Percentiles rank a stretch among this genome's conserved stretches.
phyloP scores from a whole-genome alignment of 768 basidiomycete species.

The Suillus luteus region DNA sequence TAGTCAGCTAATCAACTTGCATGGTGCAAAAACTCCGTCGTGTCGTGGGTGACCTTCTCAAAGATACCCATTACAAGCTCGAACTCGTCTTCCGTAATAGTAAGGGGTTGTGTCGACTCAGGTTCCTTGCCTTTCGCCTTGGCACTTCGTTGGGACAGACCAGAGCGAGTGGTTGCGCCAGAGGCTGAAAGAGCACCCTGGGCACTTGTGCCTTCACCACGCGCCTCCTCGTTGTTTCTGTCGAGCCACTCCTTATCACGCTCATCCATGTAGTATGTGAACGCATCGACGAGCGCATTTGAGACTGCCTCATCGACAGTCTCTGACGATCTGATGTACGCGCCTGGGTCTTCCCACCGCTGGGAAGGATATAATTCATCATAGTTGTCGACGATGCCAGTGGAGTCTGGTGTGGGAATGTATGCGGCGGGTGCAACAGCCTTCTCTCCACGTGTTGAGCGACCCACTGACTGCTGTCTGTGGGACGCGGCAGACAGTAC shows the following conservation, averaged over 20 bases:
- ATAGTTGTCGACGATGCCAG: constrained; percentile 78
- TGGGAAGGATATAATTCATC: constrained; percentile 69
- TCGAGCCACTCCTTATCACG: constrained; percentile 94
- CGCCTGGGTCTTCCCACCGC: constrained; percentile 74
- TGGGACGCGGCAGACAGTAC: constrained; percentile 58
- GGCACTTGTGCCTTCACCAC: constrained; percentile 81
- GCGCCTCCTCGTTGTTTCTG: constrained; percentile 84
- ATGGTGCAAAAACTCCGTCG: constrained; percentile 86
- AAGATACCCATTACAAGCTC: constrained; percentile 95
- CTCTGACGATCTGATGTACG: constrained; percentile 80
- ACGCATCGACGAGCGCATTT: constrained; percentile 67
- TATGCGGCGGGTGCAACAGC: constrained; percentile 55
- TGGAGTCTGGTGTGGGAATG: constrained; percentile 94
- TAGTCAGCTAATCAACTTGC: constrained; percentile 45
- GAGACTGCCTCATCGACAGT: constrained; percentile 77
- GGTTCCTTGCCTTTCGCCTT: constrained; percentile 88
- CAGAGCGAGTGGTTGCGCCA: constrained; percentile 54
- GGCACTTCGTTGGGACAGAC: constrained; percentile 55
- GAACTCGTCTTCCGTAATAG: constrained; percentile 88
- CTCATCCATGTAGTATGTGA: constrained; percentile 95
- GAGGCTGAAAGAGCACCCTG: constrained; percentile 65
- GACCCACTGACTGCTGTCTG: constrained; percentile 42
- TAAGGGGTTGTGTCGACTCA: constrained; percentile 60
- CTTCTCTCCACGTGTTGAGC: constrained; percentile 39
- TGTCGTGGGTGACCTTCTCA: constrained; percentile 89